Percentiles rank a stretch among this genome's conserved stretches.
phyloP scores from a whole-genome alignment of 129 eudicot genomes.

The Cynara cardunculus region DNA sequence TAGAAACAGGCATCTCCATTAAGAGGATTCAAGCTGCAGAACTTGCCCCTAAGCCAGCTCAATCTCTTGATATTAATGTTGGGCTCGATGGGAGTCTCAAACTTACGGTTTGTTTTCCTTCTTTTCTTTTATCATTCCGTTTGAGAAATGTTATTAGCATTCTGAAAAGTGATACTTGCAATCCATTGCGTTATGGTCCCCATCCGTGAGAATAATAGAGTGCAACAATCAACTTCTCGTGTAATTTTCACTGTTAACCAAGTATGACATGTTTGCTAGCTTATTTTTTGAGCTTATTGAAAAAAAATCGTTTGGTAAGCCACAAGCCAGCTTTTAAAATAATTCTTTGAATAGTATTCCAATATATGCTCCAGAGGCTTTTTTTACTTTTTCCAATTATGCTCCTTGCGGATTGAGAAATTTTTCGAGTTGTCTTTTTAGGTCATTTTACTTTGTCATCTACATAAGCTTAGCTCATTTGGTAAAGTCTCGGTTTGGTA shows the following conservation, averaged over 20 bases:
- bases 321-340: not conserved
- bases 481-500: not conserved
- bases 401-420: not conserved
- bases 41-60: slow-evolving; percentile 76
- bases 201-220: not conserved
- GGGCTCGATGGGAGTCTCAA: slow-evolving; percentile 58
- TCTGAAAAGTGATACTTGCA: not conserved
- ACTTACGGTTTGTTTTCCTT: slow-evolving; percentile 60
- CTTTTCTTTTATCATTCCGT: not conserved
- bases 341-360: not conserved
- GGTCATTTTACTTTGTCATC: not conserved
- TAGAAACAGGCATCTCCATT: slow-evolving; percentile 74
- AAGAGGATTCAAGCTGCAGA: slow-evolving; percentile 68
- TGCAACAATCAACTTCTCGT: not conserved
- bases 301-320: not conserved
- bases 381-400: not conserved
- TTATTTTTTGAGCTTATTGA: not conserved
- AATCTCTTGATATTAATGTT: slow-evolving; percentile 74
- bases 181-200: not conserved
- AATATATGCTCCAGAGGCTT: not conserved
- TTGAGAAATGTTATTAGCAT: not conserved
- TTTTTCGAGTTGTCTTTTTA: not conserved
- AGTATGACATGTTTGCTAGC: not conserved
- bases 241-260: no score
- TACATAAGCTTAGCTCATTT: not conserved